Evolutionary conservation across 2,329 filamentous ascomycete species (phyloP), one percentile per base, ranked within the genome.

Genomic region (Aspergillus persii): DNA sequence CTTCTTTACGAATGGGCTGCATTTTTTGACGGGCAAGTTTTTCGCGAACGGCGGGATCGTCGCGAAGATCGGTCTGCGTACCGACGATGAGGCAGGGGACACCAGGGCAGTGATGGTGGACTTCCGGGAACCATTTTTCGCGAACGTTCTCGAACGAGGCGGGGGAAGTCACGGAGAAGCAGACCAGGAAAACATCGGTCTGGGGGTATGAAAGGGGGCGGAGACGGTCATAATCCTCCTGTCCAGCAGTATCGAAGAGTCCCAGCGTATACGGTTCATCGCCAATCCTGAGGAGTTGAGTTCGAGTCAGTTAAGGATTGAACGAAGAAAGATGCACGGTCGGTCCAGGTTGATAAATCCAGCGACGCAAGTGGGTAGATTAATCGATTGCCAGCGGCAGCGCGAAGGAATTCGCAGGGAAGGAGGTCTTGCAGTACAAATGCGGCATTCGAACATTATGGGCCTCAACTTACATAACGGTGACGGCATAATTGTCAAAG

Each of bases 401-500:
- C 12, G n/a, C 12, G n/a, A 26, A 44, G 36, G 36, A 39, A 36
- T 44, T 27, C 8, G 31, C 29, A 23, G 5, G 44, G 11, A 11
- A 31, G 49, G 27, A 50, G 4, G 27, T 18, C 4, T 30, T 50
- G 49, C 27, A 50, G 27, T 8, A 27, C 49, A 27, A 29, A 31
- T 47, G 11, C 47, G 29, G 23, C 12, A 9, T n/a, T 30, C 47
- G 33, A 47, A 50, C 27, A 39, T 27, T 15, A n/a, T 29, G 15
- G 44, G 33, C 56, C 7, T 54, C 61, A 58, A 89, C 92, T 88
- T 85, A 97, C 95, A 99, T 99, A 69, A 99, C 95, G 67, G 95
- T 99, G 76, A 99, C 95, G 59, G 95, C 95, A 85, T 99, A 99
- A 81, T 99, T 99, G 80, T 99, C 95, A 79, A 99, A 99, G 65